Conservation (phyloP, 768 basidiomycete species). For the Termitomyces sp. region DNA sequence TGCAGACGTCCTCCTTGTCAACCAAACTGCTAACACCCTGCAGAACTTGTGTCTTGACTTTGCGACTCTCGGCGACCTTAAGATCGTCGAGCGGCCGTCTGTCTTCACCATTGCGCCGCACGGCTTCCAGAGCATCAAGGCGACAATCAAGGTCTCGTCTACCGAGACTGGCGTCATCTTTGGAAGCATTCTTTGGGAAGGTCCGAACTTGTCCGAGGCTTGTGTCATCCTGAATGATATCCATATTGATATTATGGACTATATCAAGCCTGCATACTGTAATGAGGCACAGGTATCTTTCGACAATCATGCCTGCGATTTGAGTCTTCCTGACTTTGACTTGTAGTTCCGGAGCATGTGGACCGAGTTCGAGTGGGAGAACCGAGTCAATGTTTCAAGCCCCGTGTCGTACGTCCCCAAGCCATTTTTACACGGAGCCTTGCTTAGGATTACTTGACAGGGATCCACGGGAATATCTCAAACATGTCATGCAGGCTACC, state of each 20-base stretch:
- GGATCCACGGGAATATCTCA: slow-evolving; percentile 85
- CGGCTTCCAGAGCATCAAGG: slow-evolving; percentile 97
- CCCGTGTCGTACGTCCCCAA: slow-evolving; percentile 65
- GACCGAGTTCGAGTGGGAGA: slow-evolving; percentile 99
- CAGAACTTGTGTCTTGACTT: slow-evolving; percentile 98
- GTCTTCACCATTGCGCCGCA: slow-evolving; percentile 94
- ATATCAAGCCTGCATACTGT: slow-evolving; percentile 95
- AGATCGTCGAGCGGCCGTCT: slow-evolving; percentile 93
- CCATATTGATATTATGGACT: slow-evolving; percentile 98
- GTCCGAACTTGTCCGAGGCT: slow-evolving; percentile 80
- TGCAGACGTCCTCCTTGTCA: slow-evolving; percentile 91
- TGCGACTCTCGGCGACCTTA: slow-evolving; percentile 94
- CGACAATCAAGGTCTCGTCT: slow-evolving; percentile 97
- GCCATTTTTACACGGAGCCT: background rate
- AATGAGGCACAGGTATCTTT: slow-evolving; percentile 82
- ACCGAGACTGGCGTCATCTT: slow-evolving; percentile 99
- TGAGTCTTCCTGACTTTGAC: background rate
- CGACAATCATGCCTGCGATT: background rate
- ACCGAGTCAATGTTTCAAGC: slow-evolving; percentile 92
- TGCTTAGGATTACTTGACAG: slow-evolving; percentile 33
- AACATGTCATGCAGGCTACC: slow-evolving; percentile 94
- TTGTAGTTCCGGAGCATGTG: slow-evolving; percentile 93
- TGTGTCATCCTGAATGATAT: slow-evolving; percentile 96
- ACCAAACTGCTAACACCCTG: slow-evolving; percentile 90
- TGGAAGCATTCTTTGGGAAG: slow-evolving; percentile 96